phyloP scores from a whole-genome alignment of 768 basidiomycete species.

The Russula sp. region DNA sequence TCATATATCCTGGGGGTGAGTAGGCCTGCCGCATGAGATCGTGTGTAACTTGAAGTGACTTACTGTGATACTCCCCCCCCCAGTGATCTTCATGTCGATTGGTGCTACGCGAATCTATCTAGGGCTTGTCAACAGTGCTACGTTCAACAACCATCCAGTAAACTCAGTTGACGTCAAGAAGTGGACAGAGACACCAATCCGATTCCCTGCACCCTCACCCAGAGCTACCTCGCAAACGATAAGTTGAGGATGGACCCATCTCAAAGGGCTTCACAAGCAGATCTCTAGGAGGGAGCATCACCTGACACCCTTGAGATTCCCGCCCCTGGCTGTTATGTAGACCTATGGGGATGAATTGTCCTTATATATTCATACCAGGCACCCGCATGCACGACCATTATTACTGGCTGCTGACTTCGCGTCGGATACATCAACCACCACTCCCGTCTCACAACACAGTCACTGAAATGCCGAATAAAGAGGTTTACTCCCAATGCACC shows the following conservation, averaged over 20 bases:
- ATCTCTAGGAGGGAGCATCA: too few species aligned
- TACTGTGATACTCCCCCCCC: background rate
- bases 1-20: background rate
- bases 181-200: too few species aligned
- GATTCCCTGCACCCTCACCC: too few species aligned
- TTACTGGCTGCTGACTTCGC: background rate
- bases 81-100: slow-evolving; percentile 3
- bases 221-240: too few species aligned
- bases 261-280: too few species aligned
- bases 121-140: background rate
- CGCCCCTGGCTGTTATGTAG: too few species aligned
- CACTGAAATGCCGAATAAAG: slow-evolving; percentile 16
- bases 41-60: background rate
- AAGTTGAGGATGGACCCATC: too few species aligned
- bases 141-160: too few species aligned
- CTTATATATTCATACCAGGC: too few species aligned
- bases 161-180: too few species aligned
- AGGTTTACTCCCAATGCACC: slow-evolving; percentile 55
- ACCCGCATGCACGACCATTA: background rate
- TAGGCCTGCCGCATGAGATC: background rate
- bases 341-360: too few species aligned
- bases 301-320: too few species aligned
- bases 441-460: background rate
- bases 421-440: background rate
- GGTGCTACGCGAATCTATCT: background rate